Conservation (phyloP, 2,329 filamentous ascomycete genomes). For the Nigrospora osmanthi region DNA sequence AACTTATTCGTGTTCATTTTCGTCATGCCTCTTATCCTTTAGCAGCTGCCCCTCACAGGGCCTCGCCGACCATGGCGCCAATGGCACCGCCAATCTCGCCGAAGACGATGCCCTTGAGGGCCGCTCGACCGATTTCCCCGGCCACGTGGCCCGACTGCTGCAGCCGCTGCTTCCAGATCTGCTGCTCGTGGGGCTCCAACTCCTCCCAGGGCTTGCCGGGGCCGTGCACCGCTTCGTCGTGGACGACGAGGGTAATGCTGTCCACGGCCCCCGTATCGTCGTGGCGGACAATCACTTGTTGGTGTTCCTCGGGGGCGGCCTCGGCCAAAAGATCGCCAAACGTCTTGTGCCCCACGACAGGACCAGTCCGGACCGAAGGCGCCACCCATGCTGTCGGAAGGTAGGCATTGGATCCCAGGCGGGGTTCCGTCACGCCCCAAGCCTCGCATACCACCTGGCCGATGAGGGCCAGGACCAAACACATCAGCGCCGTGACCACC, state of each 20-base stretch:
- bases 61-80: constrained; percentile 38
- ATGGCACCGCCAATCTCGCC: constrained; percentile 60
- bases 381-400: constrained; percentile 35
- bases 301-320: constrained; percentile 18
- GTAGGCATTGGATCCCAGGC: constrained; percentile 46
- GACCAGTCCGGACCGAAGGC: not conserved
- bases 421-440: constrained; percentile 46
- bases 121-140: constrained; percentile 67
- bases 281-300: constrained; percentile 29
- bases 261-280: constrained; percentile 14
- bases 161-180: constrained; percentile 62
- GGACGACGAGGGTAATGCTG: constrained; percentile 24
- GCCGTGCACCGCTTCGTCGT: constrained; percentile 38
- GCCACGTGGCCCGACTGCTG: constrained; percentile 69
- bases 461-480: constrained; percentile 53
- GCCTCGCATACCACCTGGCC: constrained; percentile 59
- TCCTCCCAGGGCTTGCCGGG: constrained; percentile 64
- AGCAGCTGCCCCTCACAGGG: constrained; percentile 15
- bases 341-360: constrained; percentile 7
- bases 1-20: too few relatives aligned
- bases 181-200: constrained; percentile 52
- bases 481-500: constrained; percentile 45
- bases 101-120: constrained; percentile 73
- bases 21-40: too few relatives aligned
- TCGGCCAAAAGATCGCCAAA: constrained; percentile 26